Percentiles rank a stretch among this genome's conserved stretches.
Conservation (phyloP, 2,329 filamentous ascomycete species). For the Gremmenia infestans region DNA sequence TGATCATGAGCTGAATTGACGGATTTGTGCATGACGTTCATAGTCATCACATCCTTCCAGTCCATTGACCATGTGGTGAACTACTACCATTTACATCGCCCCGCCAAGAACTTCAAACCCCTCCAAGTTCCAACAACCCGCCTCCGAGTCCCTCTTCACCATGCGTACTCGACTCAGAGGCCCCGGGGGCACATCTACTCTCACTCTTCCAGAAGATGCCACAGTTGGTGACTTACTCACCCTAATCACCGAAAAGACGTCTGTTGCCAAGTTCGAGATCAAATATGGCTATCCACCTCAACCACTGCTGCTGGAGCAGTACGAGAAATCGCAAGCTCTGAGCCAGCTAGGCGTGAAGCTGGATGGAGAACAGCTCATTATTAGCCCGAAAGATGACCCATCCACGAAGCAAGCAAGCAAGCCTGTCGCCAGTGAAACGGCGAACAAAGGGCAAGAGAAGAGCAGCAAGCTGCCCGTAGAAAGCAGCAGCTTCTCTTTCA, state of each 20-base stretch:
- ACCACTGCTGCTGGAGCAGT: slow-evolving; percentile 56
- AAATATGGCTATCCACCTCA: slow-evolving; percentile 84
- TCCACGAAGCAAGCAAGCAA: neutral
- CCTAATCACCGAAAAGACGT: slow-evolving; percentile 59
- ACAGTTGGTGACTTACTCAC: slow-evolving; percentile 57
- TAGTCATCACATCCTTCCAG: neutral
- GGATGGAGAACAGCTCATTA: slow-evolving; percentile 65
- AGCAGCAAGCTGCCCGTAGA: neutral
- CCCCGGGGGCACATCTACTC: slow-evolving; percentile 65
- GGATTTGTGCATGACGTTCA: neutral
- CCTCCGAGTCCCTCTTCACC: slow-evolving; percentile 4
- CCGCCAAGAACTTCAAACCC: neutral
- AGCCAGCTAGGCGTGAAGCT: slow-evolving; percentile 55
- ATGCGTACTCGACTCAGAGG: slow-evolving; percentile 76
- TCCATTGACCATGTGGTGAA: too few relatives aligned
- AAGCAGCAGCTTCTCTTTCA: slow-evolving; percentile 8
- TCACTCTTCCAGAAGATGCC: slow-evolving; percentile 64
- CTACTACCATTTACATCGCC: neutral
- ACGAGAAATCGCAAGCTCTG: slow-evolving; percentile 39
- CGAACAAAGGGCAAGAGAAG: slow-evolving; percentile 5
- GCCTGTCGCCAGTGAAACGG: neutral
- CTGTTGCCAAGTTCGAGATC: slow-evolving; percentile 62
- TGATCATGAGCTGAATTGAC: neutral
- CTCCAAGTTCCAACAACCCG: neutral
- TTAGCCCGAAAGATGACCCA: slow-evolving; percentile 32